Conservation (phyloP, 163 green algal genomes). For the Scenedesmus sp. region DNA sequence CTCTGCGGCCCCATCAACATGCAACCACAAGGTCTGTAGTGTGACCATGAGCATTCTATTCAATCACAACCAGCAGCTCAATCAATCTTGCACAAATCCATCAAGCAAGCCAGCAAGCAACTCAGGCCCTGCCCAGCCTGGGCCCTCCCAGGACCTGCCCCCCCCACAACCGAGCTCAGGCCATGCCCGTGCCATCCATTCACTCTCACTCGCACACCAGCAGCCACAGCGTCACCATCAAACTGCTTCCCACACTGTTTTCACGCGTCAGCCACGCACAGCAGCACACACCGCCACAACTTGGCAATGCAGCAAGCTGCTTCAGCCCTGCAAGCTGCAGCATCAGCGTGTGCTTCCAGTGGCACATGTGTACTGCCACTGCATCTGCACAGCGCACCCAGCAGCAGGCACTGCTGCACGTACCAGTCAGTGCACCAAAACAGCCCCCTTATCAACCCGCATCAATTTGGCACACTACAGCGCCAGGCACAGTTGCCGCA, state of each 20-base stretch:
- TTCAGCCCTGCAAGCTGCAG: background rate
- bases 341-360: background rate
- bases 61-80: background rate
- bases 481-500: background rate
- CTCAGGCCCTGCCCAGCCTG: background rate
- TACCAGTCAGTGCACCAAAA: background rate
- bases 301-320: background rate
- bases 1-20: background rate
- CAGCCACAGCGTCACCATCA: background rate
- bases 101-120: background rate
- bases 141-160: background rate
- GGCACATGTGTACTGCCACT: background rate
- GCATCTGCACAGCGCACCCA: background rate
- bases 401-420: background rate
- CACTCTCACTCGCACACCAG: background rate
- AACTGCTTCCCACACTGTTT: background rate
- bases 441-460: no score
- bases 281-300: background rate
- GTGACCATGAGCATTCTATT: background rate
- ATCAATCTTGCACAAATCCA: background rate
- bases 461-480: background rate
- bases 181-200: background rate
- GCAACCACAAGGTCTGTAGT: background rate
- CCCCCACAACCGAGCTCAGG: no score
- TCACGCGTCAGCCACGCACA: no score